Evolutionary conservation across 306 rosid genomes (phyloP).

Genomic region (Malus asiatica): DNA sequence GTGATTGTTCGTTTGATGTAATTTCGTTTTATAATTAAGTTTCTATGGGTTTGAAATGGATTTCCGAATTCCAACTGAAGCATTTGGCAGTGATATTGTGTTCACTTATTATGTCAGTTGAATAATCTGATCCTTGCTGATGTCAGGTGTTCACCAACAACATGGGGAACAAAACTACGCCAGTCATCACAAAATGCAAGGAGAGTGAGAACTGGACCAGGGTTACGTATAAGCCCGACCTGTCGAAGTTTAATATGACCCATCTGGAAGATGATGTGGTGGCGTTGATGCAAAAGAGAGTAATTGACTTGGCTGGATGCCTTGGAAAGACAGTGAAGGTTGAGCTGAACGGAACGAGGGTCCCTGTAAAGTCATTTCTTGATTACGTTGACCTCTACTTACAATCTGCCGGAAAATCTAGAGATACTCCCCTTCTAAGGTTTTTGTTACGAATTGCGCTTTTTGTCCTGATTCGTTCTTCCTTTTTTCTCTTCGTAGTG

Average conservation of each 20-base stretch:
- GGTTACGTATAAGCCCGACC: slow-evolving; percentile 86
- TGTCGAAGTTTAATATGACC: slow-evolving; percentile 69
- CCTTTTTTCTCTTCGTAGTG: background rate
- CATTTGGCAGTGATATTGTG: background rate
- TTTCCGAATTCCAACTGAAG: background rate
- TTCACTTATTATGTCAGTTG: background rate
- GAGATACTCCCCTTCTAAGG: slow-evolving; percentile 58
- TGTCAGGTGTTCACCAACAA: slow-evolving; percentile 62
- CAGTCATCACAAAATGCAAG: slow-evolving; percentile 72
- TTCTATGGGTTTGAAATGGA: background rate
- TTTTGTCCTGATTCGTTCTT: background rate
- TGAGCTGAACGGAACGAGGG: slow-evolving; percentile 55
- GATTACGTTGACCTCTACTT: slow-evolving; percentile 83
- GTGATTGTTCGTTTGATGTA: background rate
- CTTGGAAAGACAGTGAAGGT: slow-evolving; percentile 89
- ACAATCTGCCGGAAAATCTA: slow-evolving; percentile 48
- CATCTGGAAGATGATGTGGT: slow-evolving; percentile 91
- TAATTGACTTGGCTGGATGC: slow-evolving; percentile 88
- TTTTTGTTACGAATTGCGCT: slow-evolving; percentile 3
- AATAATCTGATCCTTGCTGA: slow-evolving; percentile 1
- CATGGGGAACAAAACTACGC: slow-evolving; percentile 75
- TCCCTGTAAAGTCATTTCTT: slow-evolving; percentile 57
- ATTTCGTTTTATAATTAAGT: background rate
- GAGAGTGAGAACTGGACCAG: slow-evolving; percentile 81
- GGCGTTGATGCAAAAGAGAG: slow-evolving; percentile 87